Base-by-base conservation (phyloP, 441 rosid genomes). In the Mallotus repandus region DNA sequence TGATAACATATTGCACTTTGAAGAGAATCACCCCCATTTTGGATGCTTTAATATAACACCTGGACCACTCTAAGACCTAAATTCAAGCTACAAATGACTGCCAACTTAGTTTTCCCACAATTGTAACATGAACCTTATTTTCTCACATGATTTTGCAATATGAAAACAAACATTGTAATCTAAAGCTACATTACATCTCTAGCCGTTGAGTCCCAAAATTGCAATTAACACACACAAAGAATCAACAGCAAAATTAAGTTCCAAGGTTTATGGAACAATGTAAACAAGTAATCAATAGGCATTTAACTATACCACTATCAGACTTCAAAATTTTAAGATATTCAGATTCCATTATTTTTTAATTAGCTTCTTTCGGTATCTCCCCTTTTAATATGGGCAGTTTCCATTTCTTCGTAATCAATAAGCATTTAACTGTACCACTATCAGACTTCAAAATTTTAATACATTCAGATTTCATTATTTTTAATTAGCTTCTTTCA, bases 61-160 rank as follows among this genome's bases (percentile, higher is more conserved):
- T 18, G 9, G n/a, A 66, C 41, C 6, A 10, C 13, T 21, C 49
- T 16, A 35, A 4, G 25, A 50, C 19, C 10, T 38, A 22, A 12
- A 12, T 41, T 19, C 72, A 56, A 38, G 8, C 35, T 21, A 41
- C 12, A 43, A 49, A 50, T 67, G 58, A 52, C 21, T 29, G 22
- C 54, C 43, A 67, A 15, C 70, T 25, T 67, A 41, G 29, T 67
- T 67, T 50, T 67, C 58, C 12, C 70, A 67, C 10, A 52, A 1
- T 29, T 29, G 32, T 29, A 29, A 29, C 32, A 29, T 29, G 32
- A 67, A 15, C 70, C 14, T 67, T 19, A 50, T 67, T 67, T 50
- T 67, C 58, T 25, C 70, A 67, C 10, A 52, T 5, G 2, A 19
- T n/a, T n/a, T 56, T 56, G 25, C 25, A 9, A 64, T 43, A 4